These are phyloP conservation scores for Phytophthora cactorum DNA, from an alignment of 352 stramenopile genomes.

Conservation along the genomic window DNA sequence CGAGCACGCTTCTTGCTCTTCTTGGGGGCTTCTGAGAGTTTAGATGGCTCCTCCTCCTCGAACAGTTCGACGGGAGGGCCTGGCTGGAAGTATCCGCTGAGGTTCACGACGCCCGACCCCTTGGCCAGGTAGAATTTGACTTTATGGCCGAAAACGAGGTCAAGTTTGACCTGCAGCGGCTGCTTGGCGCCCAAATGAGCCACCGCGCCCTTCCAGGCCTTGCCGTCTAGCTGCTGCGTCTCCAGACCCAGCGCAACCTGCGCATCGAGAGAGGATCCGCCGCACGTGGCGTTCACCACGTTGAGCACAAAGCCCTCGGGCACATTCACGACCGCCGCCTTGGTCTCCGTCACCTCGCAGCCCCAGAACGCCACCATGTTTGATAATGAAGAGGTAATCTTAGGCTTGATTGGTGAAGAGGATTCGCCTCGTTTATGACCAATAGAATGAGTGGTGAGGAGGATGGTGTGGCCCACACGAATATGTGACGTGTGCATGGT, in stretches of 20 bases:
- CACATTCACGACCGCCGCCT: conserved; percentile 55
- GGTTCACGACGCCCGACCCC: conserved; percentile 65
- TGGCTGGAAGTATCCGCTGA: conserved; percentile 86
- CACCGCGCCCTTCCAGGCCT: conserved; percentile 70
- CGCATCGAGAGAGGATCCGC: conserved; percentile 23
- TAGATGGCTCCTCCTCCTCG: conserved; percentile 30
- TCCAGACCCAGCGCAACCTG: conserved; percentile 62
- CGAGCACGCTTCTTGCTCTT: conserved; percentile 79
- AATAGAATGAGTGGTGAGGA: conserved; percentile 35
- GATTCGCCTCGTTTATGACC: background rate
- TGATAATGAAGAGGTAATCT: conserved; percentile 5
- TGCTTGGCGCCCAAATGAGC: conserved; percentile 58
- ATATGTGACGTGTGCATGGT: conserved; percentile 23
- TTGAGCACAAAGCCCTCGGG: conserved; percentile 71
- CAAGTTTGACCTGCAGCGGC: conserved; percentile 75
- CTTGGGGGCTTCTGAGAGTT: conserved; percentile 18
- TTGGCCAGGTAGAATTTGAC: conserved; percentile 82
- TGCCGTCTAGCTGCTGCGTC: conserved; percentile 68
- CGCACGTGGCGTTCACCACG: conserved; percentile 59
- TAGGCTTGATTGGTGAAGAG: conserved; percentile 11
- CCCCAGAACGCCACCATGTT: conserved; percentile 67
- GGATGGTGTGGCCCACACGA: conserved; percentile 33
- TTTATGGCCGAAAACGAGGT: conserved; percentile 79
- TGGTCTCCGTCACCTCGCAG: conserved; percentile 61
- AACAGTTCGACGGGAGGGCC: conserved; percentile 51